Evolutionary conservation across 331 rosid genomes (phyloP).

Genomic region (Telfairia occidentalis): DNA sequence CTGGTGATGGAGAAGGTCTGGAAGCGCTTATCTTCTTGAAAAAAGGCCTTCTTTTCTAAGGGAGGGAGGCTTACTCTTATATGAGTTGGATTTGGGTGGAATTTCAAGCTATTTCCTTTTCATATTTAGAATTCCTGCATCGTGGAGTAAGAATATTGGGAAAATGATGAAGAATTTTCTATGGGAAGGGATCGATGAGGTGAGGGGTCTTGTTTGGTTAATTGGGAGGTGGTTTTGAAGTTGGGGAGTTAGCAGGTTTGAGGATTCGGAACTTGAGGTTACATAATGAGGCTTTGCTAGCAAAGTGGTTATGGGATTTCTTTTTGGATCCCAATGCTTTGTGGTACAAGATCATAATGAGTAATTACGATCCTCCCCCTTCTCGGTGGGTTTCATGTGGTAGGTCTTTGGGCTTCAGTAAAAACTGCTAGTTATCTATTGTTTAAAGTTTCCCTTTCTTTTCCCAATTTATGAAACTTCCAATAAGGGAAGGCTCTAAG

Average conservation of each 20-base stretch:
- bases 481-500: neutral
- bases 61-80: neutral
- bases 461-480: neutral
- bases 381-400: neutral
- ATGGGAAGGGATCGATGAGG: neutral
- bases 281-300: neutral
- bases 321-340: neutral
- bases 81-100: neutral
- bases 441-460: neutral
- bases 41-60: neutral
- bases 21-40: too few species aligned
- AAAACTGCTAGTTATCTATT: neutral
- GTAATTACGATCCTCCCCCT: neutral
- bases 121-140: neutral
- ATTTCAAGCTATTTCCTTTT: neutral
- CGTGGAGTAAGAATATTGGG: neutral
- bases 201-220: neutral
- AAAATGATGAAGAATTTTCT: neutral
- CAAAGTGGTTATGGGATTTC: neutral
- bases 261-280: neutral
- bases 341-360: neutral
- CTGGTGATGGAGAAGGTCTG: too few species aligned
- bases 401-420: neutral
- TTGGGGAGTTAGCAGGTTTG: neutral
- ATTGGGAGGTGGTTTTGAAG: neutral